Conservation (phyloP, 2,329 filamentous ascomycete species). For the Neofusicoccum laricinum region DNA sequence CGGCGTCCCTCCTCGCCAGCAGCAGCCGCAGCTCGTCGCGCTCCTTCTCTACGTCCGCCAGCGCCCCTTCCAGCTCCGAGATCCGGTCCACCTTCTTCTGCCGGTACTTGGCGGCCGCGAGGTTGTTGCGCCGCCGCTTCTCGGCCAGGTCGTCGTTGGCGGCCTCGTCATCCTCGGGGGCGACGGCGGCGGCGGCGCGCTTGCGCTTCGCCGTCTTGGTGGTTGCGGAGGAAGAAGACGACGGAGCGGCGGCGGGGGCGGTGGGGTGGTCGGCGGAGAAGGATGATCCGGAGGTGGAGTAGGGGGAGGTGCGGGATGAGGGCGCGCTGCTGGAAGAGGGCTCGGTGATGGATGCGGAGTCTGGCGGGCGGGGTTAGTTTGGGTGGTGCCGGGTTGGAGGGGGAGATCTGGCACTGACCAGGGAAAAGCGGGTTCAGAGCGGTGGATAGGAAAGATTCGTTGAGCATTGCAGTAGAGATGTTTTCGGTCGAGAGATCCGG, state of each 20-base stretch:
- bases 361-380: neutral
- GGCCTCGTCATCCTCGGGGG: neutral
- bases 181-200: neutral
- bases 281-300: neutral
- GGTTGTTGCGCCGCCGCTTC: constrained; percentile 67
- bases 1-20: constrained; percentile 63
- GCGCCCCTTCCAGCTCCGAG: constrained; percentile 57
- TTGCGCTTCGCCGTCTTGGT: neutral
- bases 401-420: neutral
- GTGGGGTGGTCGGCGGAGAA: neutral
- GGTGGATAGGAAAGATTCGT: neutral
- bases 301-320: neutral
- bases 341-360: neutral
- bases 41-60: constrained; percentile 59
- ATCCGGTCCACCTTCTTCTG: constrained; percentile 69
- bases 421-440: neutral
- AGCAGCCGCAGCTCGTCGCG: constrained; percentile 62
- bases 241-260: neutral
- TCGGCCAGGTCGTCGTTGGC: neutral
- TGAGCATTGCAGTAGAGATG: neutral
- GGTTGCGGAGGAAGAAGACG: neutral
- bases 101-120: constrained; percentile 69
- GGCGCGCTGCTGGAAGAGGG: neutral
- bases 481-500: neutral
- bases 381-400: neutral